These are phyloP conservation scores for Tilletia caries DNA, from an alignment of 1,284 basidiomycete genomes.

Conservation along the genomic window DNA sequence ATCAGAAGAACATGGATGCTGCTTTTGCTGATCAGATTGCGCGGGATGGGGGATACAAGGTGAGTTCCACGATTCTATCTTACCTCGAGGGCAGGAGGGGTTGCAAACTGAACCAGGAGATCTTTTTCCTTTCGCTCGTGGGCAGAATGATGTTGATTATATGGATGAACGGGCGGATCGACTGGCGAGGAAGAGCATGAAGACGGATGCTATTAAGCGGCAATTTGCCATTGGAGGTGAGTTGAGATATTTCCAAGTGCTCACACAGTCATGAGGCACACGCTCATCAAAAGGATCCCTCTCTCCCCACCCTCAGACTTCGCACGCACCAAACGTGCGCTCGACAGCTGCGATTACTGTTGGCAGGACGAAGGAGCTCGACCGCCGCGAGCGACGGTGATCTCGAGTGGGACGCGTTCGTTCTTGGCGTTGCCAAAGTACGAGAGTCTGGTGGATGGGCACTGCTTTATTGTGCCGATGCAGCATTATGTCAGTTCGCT, in stretches of 20 bases:
- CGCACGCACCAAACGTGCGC: slow-evolving; percentile 83
- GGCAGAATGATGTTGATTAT: slow-evolving; percentile 66
- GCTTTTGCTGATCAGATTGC: slow-evolving; percentile 84
- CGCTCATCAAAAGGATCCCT: too few relatives aligned
- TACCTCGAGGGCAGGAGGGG: slow-evolving; percentile 28
- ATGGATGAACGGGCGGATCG: slow-evolving; percentile 94
- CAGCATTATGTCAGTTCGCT: slow-evolving; percentile 79
- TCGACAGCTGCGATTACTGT: slow-evolving; percentile 70
- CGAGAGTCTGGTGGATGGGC: slow-evolving; percentile 81
- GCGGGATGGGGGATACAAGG: slow-evolving; percentile 75
- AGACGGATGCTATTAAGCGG: slow-evolving; percentile 89
- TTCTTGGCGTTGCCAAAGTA: slow-evolving; percentile 82
- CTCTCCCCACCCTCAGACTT: slow-evolving; percentile 65
- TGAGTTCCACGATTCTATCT: not conserved
- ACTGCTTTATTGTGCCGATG: slow-evolving; percentile 91
- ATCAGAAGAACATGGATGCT: slow-evolving; percentile 86
- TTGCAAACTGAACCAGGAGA: too few relatives aligned
- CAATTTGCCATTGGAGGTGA: slow-evolving; percentile 81
- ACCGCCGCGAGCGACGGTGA: slow-evolving; percentile 75
- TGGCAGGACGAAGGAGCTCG: slow-evolving; percentile 56
- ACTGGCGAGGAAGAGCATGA: slow-evolving; percentile 87
- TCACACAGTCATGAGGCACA: too few relatives aligned
- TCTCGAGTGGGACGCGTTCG: slow-evolving; percentile 82
- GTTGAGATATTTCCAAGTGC: too few relatives aligned
- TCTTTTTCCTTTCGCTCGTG: too few relatives aligned